phyloP scores from a whole-genome alignment of 2,329 filamentous ascomycete species.

The Aureobasidium uvarum region DNA sequence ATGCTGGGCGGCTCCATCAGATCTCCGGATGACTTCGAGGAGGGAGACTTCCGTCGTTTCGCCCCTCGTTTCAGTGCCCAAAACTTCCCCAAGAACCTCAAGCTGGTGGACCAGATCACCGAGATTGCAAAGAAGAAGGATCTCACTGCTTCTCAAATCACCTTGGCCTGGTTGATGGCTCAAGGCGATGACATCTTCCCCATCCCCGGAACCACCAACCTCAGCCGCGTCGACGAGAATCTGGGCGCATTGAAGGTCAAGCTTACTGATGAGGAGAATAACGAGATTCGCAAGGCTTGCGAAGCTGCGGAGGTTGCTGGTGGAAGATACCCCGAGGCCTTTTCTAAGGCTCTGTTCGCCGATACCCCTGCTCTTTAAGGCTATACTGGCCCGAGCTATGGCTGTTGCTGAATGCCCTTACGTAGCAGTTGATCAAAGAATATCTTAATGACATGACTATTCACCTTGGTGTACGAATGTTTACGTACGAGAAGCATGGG shows the following conservation, averaged over 20 bases:
- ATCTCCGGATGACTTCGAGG: conserved; percentile 47
- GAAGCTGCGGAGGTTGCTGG: conserved; percentile 40
- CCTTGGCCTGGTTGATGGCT: conserved; percentile 62
- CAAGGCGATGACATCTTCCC: conserved; percentile 46
- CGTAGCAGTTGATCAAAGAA: neutral
- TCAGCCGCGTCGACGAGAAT: conserved; percentile 50
- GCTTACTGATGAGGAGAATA: conserved; percentile 40
- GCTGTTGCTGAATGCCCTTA: neutral
- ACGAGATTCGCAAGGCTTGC: conserved; percentile 40
- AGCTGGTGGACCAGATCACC: conserved; percentile 52
- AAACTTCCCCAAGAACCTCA: conserved; percentile 57
- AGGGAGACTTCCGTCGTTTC: conserved; percentile 49
- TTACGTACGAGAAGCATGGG: no score
- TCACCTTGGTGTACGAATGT: neutral
- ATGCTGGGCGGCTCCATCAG: conserved; percentile 55
- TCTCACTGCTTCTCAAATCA: conserved; percentile 57
- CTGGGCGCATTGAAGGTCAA: conserved; percentile 40
- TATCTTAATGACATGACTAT: neutral
- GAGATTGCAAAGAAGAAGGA: conserved; percentile 55
- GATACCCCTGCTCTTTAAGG: conserved; percentile 34
- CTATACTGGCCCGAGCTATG: neutral
- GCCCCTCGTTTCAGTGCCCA: conserved; percentile 53
- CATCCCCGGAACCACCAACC: conserved; percentile 50
- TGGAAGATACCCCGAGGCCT: conserved; percentile 42
- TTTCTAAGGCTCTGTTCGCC: conserved; percentile 39